Percentiles rank a stretch among this genome's conserved stretches.
Conservation (phyloP, 129 eudicot species). For the Scalesia atractyloides region DNA sequence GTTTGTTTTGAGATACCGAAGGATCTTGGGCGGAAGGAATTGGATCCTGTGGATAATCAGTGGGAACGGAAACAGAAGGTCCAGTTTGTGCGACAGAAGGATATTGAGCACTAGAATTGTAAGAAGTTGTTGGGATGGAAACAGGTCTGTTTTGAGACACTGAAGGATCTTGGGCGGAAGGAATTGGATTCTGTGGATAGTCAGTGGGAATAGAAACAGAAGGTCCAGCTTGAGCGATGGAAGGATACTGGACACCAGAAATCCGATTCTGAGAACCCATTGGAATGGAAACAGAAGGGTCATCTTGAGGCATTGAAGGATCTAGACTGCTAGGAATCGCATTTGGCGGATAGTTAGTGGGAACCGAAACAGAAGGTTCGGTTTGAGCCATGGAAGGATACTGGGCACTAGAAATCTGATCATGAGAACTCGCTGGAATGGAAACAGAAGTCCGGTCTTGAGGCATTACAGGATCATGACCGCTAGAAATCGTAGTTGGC, state of each 20-base stretch:
- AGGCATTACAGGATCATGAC: constrained; percentile 12
- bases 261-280: neutral
- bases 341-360: neutral
- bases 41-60: neutral
- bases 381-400: constrained; percentile 7
- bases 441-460: constrained; percentile 16
- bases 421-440: constrained; percentile 25
- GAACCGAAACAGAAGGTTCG: constrained; percentile 15
- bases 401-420: neutral
- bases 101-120: constrained; percentile 3
- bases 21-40: neutral
- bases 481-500: neutral
- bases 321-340: neutral
- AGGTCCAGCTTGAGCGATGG: constrained; percentile 12
- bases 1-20: neutral
- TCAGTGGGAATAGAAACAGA: constrained; percentile 11
- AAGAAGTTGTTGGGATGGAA: constrained; percentile 21
- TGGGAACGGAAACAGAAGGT: constrained; percentile 22
- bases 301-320: neutral
- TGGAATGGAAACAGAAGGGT: constrained; percentile 19
- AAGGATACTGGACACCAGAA: constrained; percentile 6
- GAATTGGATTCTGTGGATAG: neutral
- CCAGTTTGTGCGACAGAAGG: constrained; percentile 8
- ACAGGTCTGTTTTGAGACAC: constrained; percentile 11
- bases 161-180: constrained; percentile 12